Evolutionary conservation across 73 alveolate species (phyloP).

Genomic region (Diophrys sp.): DNA sequence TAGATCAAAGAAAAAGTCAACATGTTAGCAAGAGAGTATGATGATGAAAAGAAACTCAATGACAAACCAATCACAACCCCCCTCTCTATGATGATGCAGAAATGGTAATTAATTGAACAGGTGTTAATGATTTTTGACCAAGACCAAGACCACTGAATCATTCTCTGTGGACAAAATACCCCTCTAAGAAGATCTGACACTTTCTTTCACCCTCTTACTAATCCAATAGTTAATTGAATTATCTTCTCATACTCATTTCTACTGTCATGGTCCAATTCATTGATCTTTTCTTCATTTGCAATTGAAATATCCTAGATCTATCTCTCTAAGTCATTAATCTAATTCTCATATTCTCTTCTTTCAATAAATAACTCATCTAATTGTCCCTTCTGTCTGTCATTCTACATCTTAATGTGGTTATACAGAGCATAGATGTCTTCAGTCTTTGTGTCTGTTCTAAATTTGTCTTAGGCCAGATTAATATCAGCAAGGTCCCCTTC

Average conservation of each 20-base stretch:
- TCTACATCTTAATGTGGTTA: conserved; percentile 84
- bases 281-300: conserved; percentile 82
- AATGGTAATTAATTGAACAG: no score
- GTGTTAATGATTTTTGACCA: no score
- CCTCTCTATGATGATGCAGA: no score
- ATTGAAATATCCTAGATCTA: conserved; percentile 79
- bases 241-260: conserved; percentile 90
- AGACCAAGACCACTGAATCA: no score
- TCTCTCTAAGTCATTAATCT: conserved; percentile 72
- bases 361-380: conserved; percentile 91
- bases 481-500: conserved; percentile 99
- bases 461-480: conserved; percentile 95
- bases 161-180: no score
- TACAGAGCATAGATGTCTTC: conserved; percentile 93
- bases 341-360: conserved; percentile 84
- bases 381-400: conserved; percentile 85
- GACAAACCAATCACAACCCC: no score
- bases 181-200: no score
- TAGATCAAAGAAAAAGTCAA: no score
- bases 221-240: no score
- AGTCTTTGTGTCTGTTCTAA: conserved; percentile 90
- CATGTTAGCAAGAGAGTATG: no score
- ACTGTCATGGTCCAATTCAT: conserved; percentile 93
- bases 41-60: no score
- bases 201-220: no score